Evolutionary conservation across 441 rosid species (phyloP).

Genomic region (Adansonia madagascariensis): DNA sequence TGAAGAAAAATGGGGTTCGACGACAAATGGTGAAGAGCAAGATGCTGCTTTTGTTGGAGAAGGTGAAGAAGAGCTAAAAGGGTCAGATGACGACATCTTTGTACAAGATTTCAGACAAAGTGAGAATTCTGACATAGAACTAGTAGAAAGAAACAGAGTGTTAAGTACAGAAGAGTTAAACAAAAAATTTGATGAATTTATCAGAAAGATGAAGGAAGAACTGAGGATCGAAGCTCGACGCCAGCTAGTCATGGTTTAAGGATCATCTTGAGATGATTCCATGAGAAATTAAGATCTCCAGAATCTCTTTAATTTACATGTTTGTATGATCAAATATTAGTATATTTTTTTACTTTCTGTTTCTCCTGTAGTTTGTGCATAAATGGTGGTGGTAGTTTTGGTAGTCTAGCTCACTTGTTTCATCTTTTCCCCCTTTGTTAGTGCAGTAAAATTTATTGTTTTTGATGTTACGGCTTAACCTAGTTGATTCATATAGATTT

Average conservation of each 20-base stretch:
- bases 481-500: too few relatives aligned
- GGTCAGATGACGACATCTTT: neutral
- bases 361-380: too few relatives aligned
- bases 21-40: slow-evolving; percentile 20
- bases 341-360: neutral
- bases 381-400: too few relatives aligned
- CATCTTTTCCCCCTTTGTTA: neutral
- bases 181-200: slow-evolving; percentile 69
- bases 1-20: neutral
- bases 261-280: neutral
- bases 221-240: slow-evolving; percentile 54
- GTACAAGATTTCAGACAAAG: slow-evolving; percentile 19
- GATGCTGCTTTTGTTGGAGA: slow-evolving; percentile 26
- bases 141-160: slow-evolving; percentile 32
- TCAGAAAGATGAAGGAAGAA: slow-evolving; percentile 66
- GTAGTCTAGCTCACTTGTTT: neutral
- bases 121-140: neutral
- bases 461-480: too few relatives aligned
- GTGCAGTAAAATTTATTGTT: neutral
- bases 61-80: slow-evolving; percentile 14
- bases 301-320: neutral
- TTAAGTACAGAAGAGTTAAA: slow-evolving; percentile 54
- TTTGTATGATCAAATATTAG: slow-evolving; percentile 7
- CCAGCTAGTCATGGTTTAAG: slow-evolving; percentile 50
- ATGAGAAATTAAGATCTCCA: neutral